Percentiles rank a stretch among this genome's conserved stretches.
These are phyloP conservation scores for Chytriomyces hyalinus DNA, from an alignment of 192 early-diverging fungal species.

Conservation along the genomic window DNA sequence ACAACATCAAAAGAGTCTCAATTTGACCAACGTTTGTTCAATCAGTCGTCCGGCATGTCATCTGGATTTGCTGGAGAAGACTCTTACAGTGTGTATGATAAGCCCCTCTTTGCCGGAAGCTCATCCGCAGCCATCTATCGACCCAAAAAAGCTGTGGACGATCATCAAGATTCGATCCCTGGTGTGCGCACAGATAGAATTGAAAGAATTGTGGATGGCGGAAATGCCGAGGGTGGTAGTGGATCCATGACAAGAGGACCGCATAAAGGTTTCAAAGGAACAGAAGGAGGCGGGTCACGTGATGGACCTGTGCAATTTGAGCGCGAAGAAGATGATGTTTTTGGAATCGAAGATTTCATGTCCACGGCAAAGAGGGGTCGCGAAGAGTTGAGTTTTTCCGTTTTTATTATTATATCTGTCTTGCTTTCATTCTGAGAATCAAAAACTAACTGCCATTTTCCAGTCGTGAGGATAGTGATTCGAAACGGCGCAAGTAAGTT, in stretches of 20 bases:
- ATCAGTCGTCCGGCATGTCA: constrained; percentile 83
- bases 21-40: constrained; percentile 95
- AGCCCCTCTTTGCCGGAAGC: constrained; percentile 83
- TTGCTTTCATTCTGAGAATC: too few relatives aligned
- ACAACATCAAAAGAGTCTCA: constrained; percentile 85
- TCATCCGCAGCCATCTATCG: constrained; percentile 77
- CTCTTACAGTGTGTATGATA: constrained; percentile 93
- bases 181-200: constrained; percentile 73
- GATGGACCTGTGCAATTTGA: constrained; percentile 95
- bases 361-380: constrained; percentile 68
- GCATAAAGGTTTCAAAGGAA: constrained; percentile 73
- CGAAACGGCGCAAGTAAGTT: too few relatives aligned
- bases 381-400: constrained; percentile 13
- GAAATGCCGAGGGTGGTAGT: constrained; percentile 37
- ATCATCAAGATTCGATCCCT: constrained; percentile 64
- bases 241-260: constrained; percentile 35
- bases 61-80: constrained; percentile 93
- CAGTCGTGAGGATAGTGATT: too few relatives aligned
- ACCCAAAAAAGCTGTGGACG: constrained; percentile 59
- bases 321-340: constrained; percentile 83
- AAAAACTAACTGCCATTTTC: too few relatives aligned
- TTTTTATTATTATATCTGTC: too few relatives aligned
- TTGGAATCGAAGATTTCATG: constrained; percentile 90
- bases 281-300: constrained; percentile 61
- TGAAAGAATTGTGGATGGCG: constrained; percentile 67